Base-by-base conservation (phyloP, 2,329 filamentous ascomycete species). In the Curvularia hawaiiensis region DNA sequence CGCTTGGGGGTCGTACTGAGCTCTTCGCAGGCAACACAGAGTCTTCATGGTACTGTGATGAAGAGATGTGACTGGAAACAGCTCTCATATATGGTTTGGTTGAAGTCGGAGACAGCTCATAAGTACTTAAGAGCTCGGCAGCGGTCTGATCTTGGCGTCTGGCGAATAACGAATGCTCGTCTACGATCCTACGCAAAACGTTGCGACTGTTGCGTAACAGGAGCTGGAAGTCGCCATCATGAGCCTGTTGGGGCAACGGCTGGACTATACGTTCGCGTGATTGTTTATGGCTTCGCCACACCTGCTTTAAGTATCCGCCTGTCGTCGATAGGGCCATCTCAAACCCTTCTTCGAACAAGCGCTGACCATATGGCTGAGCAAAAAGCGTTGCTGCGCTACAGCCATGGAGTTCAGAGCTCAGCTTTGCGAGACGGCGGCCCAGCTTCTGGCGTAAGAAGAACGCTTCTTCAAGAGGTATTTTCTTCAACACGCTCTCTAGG, bases 381-480 rank as follows among this genome's bases (percentile, higher is more conserved):
- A n/a, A 24, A 20, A 49, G 16, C 16, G 24, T 20, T 1, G 24
- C 10, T 26, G 18, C 31, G 1, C 39, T 28, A 12, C 52, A 24
- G 4, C n/a, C n/a, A 2, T 40, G 58, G 12, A 43, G 3, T 60
- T 82, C 79, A 0, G 68, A 64, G 31, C 86, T 81, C 0, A 89
- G 64, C 66, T 89, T 89, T 0, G 80, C 82, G 14, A 89, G 78
- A 0, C 86, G 82, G 22, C 83, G 79, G 59, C 80, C 82, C 0
- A 88, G 71, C 65, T 88, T 89, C 31, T 80, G 72, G 47, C 78
- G 79, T 5, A 87, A 63, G 16, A 77, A 66, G 3, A 74, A 66
- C 3, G 77, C 60, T 3, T 72, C 56, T 10, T 85, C 80, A 0
- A 75, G 67, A 33, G 59, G 54, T 24, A 77, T 66, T 2, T 41